A percentile compares a stretch with the other conserved stretches of the same genome.
Evolutionary conservation across 768 basidiomycete species (phyloP).

Genomic region (Calocybe gangraenosa): DNA sequence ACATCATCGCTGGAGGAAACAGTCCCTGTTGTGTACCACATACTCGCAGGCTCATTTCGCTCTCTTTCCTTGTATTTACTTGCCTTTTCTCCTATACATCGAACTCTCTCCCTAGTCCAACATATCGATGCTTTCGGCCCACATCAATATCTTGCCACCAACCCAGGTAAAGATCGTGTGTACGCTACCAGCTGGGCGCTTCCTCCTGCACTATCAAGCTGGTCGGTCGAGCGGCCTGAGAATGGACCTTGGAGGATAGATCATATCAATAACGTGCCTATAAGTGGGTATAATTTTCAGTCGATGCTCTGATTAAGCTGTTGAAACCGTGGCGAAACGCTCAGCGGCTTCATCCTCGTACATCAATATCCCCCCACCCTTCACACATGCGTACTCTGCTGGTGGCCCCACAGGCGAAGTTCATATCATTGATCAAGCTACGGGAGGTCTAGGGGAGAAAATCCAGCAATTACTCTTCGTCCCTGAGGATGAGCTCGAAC

Average conservation of each 20-base stretch:
- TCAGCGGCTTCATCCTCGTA: slow-evolving; percentile 54
- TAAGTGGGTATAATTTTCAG: slow-evolving; percentile 29
- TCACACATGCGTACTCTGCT: slow-evolving; percentile 42
- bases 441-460: slow-evolving; percentile 38
- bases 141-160: slow-evolving; percentile 45
- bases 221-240: slow-evolving; percentile 31
- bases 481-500: slow-evolving; percentile 33
- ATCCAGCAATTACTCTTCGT: slow-evolving; percentile 46
- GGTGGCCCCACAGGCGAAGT: slow-evolving; percentile 52
- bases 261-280: slow-evolving; percentile 40
- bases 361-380: slow-evolving; percentile 44
- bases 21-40: slow-evolving; percentile 23
- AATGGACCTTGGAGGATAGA: slow-evolving; percentile 25
- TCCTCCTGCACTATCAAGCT: slow-evolving; percentile 43
- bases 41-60: slow-evolving; percentile 48
- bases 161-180: slow-evolving; percentile 28
- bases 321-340: not conserved
- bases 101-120: slow-evolving; percentile 35
- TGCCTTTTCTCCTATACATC: slow-evolving; percentile 39
- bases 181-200: slow-evolving; percentile 51
- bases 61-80: slow-evolving; percentile 48
- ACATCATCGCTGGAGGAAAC: slow-evolving; percentile 1
- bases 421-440: slow-evolving; percentile 30
- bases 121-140: slow-evolving; percentile 43
- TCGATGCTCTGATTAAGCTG: not conserved